Evolutionary conservation across 202 grass and related monocot genomes (phyloP).

Genomic region (Setaria italica): DNA sequence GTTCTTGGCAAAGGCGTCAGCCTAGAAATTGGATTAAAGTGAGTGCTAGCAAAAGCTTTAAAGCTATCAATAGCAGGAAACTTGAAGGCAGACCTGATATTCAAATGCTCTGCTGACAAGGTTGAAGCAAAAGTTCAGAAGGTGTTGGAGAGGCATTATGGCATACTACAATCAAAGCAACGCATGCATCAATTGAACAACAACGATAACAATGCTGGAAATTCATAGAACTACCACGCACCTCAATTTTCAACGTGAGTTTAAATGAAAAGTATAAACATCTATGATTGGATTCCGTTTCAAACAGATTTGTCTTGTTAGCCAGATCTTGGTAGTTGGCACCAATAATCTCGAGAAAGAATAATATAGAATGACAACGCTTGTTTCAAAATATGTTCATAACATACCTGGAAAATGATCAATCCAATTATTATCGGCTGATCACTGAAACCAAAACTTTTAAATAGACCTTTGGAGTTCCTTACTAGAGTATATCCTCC

Average conservation of each 20-base stretch:
- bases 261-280: conserved; percentile 17
- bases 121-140: conserved; percentile 90
- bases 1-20: conserved; percentile 98
- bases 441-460: conserved; percentile 91
- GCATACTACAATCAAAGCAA: conserved; percentile 78
- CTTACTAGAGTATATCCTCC: conserved; percentile 98
- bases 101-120: conserved; percentile 98
- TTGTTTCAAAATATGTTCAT: conserved; percentile 5
- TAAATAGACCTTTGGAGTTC: conserved; percentile 98
- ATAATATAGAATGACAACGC: conserved; percentile 6
- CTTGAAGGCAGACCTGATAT: conserved; percentile 74
- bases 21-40: conserved; percentile 60
- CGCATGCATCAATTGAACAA: conserved; percentile 29
- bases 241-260: background rate
- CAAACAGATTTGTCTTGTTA: conserved; percentile 14
- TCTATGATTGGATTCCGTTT: background rate
- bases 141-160: conserved; percentile 89
- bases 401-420: conserved; percentile 90
- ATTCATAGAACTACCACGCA: background rate
- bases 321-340: background rate
- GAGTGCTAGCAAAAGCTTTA: conserved; percentile 41
- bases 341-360: conserved; percentile 23
- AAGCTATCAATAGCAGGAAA: conserved; percentile 41
- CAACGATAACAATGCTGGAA: conserved; percentile 28
- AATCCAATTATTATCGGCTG: conserved; percentile 93